Evolutionary conservation across 306 rosid genomes (phyloP), one percentile per base, ranked within the genome.

Genomic region (Cicer bijugum): DNA sequence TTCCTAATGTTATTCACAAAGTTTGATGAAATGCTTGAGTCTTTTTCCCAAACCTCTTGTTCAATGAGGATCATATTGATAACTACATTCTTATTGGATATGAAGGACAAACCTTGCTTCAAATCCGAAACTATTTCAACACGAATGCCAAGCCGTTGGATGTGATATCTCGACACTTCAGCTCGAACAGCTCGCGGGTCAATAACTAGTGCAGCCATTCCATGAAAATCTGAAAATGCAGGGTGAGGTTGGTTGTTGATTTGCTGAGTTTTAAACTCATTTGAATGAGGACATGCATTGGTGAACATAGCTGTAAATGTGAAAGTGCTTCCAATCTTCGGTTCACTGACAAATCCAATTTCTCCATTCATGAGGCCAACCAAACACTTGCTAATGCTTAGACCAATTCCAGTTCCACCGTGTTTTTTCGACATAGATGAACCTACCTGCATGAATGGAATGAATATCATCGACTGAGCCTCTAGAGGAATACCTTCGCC

Each of bases 281-380:
- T 82, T 62, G 91, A 79, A 77, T 61, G 65, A 6, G 83, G 79
- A 72, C 64, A 53, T 52, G 81, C 88, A 11, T 89, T 84, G 67
- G 87, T 74, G 78, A 94, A 90, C 73, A 88, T 90, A 19, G 90
- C 96, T 0, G 97, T 94, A 75, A 94, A 94, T 45, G 99, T 91
- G 80, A 94, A 94, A 47, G 99, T 94, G 61, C 97, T 90, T 9
- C 99, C 99, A 47, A 81, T 67, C 85, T 88, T 90, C 4, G 97
- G 99, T 53, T 66, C 82, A 76, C 99, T 94, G 43, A 80, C 89
- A 77, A 91, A 94, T 44, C 93, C 97, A 55, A 94, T 94, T 78
- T 94, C 99, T 48, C 99, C 99, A 64, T 87, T 84, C 99, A 94
- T 94, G 77, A 90, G 99, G 75, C 90, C 87, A 85, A 94, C 97